phyloP scores from a whole-genome alignment of 805 yeast genomes.

The Nadsonia fulvescens region DNA sequence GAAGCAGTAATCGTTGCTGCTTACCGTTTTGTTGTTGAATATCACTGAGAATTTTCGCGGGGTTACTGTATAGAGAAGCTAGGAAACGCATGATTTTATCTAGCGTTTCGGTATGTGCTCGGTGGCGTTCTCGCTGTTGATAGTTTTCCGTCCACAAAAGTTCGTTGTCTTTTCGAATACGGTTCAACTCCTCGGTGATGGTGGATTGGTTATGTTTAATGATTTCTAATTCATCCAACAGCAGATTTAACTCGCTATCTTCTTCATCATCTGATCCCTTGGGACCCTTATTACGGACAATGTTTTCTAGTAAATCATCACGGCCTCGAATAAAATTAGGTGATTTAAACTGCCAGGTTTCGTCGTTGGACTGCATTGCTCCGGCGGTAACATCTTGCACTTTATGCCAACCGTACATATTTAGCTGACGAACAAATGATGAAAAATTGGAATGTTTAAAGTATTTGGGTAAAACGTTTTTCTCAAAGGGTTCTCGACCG shows the following conservation, averaged over 20 bases:
- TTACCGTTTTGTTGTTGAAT: conserved; percentile 9
- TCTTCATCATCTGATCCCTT: conserved; percentile 26
- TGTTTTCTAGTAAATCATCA: conserved; percentile 72
- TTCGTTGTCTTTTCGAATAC: conserved; percentile 77
- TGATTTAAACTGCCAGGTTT: conserved; percentile 76
- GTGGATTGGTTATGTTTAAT: conserved; percentile 63
- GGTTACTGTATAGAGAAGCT: conserved; percentile 63
- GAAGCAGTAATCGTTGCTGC: conserved; percentile 11
- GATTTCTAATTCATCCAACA: conserved; percentile 55
- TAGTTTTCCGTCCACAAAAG: conserved; percentile 80
- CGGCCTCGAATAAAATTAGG: conserved; percentile 60
- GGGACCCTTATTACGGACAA: conserved; percentile 51
- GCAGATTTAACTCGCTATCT: conserved; percentile 26
- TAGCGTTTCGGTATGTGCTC: conserved; percentile 70
- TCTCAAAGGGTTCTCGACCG: conserved; percentile 72
- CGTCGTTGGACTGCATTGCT: conserved; percentile 37
- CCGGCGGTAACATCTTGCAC: conserved; percentile 80
- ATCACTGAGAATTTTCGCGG: conserved; percentile 27
- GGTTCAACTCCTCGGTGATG: conserved; percentile 66
- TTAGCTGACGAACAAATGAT: conserved; percentile 84
- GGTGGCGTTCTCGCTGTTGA: conserved; percentile 67
- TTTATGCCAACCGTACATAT: conserved; percentile 99
- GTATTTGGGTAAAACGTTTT: conserved; percentile 68
- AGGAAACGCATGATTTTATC: conserved; percentile 76
- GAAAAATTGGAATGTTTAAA: conserved; percentile 94